These are phyloP conservation scores for Candida odintsovae DNA, from an alignment of 805 yeast genomes.

Conservation along the genomic window DNA sequence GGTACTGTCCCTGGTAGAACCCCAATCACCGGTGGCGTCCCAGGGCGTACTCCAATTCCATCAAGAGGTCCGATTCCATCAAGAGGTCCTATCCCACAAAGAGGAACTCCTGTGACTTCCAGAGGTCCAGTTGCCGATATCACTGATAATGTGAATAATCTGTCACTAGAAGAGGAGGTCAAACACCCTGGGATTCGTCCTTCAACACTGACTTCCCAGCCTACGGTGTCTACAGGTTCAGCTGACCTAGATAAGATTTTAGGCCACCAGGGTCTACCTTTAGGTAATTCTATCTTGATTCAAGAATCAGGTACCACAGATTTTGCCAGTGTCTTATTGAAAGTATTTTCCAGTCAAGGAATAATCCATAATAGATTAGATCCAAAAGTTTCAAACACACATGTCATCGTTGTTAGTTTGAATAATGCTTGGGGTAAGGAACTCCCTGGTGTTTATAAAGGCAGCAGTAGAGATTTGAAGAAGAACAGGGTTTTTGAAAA, in stretches of 20 bases:
- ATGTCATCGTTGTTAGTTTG: conserved; percentile 58
- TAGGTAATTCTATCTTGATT: conserved; percentile 62
- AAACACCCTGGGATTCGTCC: conserved; percentile 60
- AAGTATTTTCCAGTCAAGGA: conserved; percentile 75
- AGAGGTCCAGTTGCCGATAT: conserved; percentile 1
- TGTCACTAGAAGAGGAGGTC: conserved; percentile 8
- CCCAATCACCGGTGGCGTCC: conserved; percentile 9
- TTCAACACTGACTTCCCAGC: conserved; percentile 64
- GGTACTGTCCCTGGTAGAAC: conserved; percentile 14
- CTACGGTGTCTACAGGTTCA: conserved; percentile 77
- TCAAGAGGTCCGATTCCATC: conserved; percentile 10
- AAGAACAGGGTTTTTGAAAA: conserved; percentile 50
- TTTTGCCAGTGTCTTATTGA: conserved; percentile 63
- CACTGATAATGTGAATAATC: conserved; percentile 4
- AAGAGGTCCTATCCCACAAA: conserved; percentile 8
- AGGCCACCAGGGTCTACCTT: conserved; percentile 80
- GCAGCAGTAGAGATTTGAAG: conserved; percentile 60
- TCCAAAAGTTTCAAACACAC: conserved; percentile 39
- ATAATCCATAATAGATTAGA: conserved; percentile 53
- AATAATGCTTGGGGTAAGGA: conserved; percentile 57
- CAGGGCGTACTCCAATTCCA: conserved; percentile 16
- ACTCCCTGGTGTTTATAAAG: conserved; percentile 73
- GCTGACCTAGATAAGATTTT: conserved; percentile 67
- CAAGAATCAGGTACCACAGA: conserved; percentile 90
- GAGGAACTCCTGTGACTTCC: conserved; percentile 5